phyloP scores from a whole-genome alignment of 129 eudicot species.

The Pulicaria dysenterica region DNA sequence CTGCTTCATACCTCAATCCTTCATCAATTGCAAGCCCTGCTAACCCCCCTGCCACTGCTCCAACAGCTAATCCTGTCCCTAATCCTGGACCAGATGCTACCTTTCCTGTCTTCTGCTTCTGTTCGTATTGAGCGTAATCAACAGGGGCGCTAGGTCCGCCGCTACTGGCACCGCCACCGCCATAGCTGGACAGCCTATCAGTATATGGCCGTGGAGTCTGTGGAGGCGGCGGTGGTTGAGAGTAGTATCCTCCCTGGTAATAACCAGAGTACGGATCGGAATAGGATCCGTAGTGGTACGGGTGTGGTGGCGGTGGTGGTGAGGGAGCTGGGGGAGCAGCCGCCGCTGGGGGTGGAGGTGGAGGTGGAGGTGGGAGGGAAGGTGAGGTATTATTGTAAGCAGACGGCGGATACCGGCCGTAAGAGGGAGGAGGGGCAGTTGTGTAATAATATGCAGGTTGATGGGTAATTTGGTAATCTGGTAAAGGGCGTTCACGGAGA shows the following conservation, averaged over 20 bases:
- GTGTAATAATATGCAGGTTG: slow-evolving; percentile 59
- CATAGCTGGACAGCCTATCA: slow-evolving; percentile 49
- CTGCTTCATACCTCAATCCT: slow-evolving; percentile 68
- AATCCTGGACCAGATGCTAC: slow-evolving; percentile 34
- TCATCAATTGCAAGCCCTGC: slow-evolving; percentile 77
- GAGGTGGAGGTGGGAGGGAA: slow-evolving; percentile 40
- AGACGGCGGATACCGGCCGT: slow-evolving; percentile 49
- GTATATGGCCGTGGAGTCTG: slow-evolving; percentile 52
- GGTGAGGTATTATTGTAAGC: slow-evolving; percentile 16
- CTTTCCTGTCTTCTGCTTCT: slow-evolving; percentile 44
- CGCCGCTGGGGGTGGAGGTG: slow-evolving; percentile 33
- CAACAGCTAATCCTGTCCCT: slow-evolving; percentile 61
- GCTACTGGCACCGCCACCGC: slow-evolving; percentile 41
- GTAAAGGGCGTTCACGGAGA: slow-evolving; percentile 52
- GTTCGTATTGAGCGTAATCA: slow-evolving; percentile 64
- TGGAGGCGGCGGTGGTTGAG: slow-evolving; percentile 46
- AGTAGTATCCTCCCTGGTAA: slow-evolving; percentile 51
- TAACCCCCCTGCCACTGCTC: slow-evolving; percentile 67
- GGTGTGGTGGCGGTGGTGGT: slow-evolving; percentile 50
- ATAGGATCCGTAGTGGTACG: slow-evolving; percentile 50
- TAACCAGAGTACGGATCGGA: slow-evolving; percentile 65
- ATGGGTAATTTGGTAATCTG: slow-evolving; percentile 67
- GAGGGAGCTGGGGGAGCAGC: slow-evolving; percentile 38
- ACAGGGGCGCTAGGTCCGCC: slow-evolving; percentile 83
- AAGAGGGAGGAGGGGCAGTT: slow-evolving; percentile 65